These are phyloP conservation scores for Calonectria honghensis DNA, from an alignment of 2,329 filamentous ascomycete species.

Conservation along the genomic window DNA sequence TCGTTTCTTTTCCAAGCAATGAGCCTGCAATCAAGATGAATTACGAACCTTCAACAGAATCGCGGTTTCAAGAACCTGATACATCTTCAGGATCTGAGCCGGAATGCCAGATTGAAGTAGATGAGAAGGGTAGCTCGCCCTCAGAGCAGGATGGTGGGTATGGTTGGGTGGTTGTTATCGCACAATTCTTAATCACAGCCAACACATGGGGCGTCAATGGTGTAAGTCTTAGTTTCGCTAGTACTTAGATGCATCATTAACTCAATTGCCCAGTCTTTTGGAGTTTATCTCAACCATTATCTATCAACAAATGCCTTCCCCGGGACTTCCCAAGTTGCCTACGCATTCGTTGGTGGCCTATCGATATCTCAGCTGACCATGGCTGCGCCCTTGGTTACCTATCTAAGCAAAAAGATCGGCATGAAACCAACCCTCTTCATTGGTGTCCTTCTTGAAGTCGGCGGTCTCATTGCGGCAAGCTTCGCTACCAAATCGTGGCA, in stretches of 20 bases:
- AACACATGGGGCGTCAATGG: slow-evolving; percentile 28
- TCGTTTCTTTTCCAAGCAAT: neutral
- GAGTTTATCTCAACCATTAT: slow-evolving; percentile 22
- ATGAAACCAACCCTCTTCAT: slow-evolving; percentile 65
- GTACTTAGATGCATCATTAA: neutral
- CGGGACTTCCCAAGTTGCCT: slow-evolving; percentile 21
- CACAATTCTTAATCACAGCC: slow-evolving; percentile 25
- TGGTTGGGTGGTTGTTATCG: slow-evolving; percentile 22
- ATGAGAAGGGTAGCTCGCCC: neutral
- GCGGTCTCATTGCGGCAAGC: slow-evolving; percentile 71
- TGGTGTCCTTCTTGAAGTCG: slow-evolving; percentile 70
- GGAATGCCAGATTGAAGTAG: slow-evolving; percentile 1
- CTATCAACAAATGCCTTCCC: slow-evolving; percentile 17
- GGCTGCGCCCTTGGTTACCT: slow-evolving; percentile 10
- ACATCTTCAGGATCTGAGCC: neutral
- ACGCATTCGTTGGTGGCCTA: slow-evolving; percentile 12
- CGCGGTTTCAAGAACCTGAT: neutral
- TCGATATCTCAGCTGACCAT: slow-evolving; percentile 23
- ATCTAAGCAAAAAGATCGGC: slow-evolving; percentile 49
- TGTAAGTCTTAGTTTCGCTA: slow-evolving; percentile 5
- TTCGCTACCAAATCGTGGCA: slow-evolving; percentile 75
- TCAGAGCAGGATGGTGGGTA: slow-evolving; percentile 18
- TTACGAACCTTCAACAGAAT: slow-evolving; percentile 8
- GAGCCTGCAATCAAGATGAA: slow-evolving; percentile 8
- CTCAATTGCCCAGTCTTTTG: neutral